Conservation (phyloP, 306 rosid species). For the Leucaena leucocephala region DNA sequence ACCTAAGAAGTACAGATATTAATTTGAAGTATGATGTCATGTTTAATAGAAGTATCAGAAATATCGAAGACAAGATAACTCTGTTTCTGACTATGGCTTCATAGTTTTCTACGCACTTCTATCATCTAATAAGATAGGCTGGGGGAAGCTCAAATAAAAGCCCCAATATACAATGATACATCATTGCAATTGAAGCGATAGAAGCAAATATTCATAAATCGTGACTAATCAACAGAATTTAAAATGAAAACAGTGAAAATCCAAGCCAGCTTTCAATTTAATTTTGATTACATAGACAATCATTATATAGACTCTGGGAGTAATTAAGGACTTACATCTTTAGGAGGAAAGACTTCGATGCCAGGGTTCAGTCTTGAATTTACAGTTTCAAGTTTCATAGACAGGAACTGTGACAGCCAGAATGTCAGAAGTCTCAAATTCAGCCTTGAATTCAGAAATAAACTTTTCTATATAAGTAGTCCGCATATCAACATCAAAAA, state of each 20-base stretch:
- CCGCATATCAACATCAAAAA: conserved; percentile 4
- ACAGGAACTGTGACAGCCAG: conserved; percentile 72
- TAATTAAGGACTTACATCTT: conserved; percentile 61
- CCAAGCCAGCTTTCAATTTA: not conserved
- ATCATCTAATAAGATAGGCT: not conserved
- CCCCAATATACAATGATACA: not conserved
- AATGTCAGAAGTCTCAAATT: conserved; percentile 22
- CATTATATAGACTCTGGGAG: not conserved
- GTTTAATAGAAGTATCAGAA: not conserved
- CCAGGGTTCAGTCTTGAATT: conserved; percentile 71
- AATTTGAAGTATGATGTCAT: not conserved
- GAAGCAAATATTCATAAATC: not conserved
- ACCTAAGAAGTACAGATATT: not conserved
- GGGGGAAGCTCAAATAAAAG: not conserved
- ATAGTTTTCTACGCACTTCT: conserved; percentile 1
- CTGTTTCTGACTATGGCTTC: not conserved
- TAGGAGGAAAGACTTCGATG: conserved; percentile 74
- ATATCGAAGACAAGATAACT: not conserved
- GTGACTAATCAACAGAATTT: not conserved
- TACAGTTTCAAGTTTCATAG: conserved; percentile 95
- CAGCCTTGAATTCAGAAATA: not conserved
- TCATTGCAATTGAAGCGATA: not conserved
- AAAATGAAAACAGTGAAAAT: not conserved
- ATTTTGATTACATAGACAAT: conserved; percentile 1
- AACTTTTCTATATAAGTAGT: not conserved